Evolutionary conservation across 1,139 yeast genomes (phyloP).

Genomic region (Magnusiomyces suaveolens): DNA sequence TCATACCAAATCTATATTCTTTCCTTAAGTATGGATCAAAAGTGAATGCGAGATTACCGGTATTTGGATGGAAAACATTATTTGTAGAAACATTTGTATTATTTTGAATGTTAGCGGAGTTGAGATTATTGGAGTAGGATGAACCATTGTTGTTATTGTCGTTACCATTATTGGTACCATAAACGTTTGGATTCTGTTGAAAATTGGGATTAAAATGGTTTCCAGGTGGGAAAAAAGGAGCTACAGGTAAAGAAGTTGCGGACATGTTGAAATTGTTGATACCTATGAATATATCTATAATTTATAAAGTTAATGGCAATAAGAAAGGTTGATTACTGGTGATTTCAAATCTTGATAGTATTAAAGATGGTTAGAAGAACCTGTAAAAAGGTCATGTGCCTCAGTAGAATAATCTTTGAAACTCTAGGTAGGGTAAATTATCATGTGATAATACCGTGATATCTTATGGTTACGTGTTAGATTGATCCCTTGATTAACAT

Average conservation of each 20-base stretch:
- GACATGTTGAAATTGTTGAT: background rate
- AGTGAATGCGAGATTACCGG: constrained; percentile 46
- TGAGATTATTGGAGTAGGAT: background rate
- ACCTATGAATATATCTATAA: background rate
- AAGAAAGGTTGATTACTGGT: background rate
- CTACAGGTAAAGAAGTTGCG: background rate
- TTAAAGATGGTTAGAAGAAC: no score
- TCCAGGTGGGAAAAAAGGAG: background rate
- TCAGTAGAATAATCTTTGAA: background rate
- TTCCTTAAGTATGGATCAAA: constrained; percentile 75
- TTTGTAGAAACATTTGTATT: background rate
- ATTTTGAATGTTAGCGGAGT: background rate
- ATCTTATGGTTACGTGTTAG: background rate
- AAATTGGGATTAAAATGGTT: background rate
- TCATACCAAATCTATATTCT: constrained; percentile 74
- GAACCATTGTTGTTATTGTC: background rate
- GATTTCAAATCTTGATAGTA: no score
- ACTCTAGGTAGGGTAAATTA: background rate
- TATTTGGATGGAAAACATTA: constrained; percentile 26
- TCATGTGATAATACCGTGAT: background rate
- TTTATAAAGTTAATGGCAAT: background rate
- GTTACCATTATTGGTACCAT: background rate
- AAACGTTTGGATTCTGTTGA: background rate
- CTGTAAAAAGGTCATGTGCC: background rate
- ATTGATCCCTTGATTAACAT: background rate